Evolutionary conservation across 139 green algal genomes (phyloP), one percentile per base, ranked within the genome.

Genomic region (Chlamydomonas asymmetrica): DNA sequence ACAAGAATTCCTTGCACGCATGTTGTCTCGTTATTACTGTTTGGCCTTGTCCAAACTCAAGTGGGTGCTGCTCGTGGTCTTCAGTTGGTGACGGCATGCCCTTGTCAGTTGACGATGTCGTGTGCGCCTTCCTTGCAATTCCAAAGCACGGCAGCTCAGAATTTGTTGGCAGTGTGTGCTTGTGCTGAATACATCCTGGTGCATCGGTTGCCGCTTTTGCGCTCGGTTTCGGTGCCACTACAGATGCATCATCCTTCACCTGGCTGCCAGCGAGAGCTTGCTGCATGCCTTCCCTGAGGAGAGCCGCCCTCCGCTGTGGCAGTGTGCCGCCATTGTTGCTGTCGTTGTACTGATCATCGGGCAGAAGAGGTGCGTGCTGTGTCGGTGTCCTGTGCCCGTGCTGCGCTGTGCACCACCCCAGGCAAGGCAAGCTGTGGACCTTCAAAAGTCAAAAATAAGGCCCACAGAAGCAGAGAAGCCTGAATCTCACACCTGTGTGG

Each of bases 171-270:
- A n/a, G n/a, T n/a, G n/a, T n/a, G n/a, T n/a, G n/a, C n/a, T n/a
- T n/a, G n/a, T n/a, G n/a, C n/a, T n/a, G n/a, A n/a, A n/a, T n/a
- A n/a, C n/a, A n/a, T n/a, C n/a, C n/a, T n/a, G n/a, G n/a, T n/a
- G n/a, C n/a, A n/a, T n/a, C n/a, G n/a, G n/a, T n/a, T n/a, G n/a
- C n/a, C n/a, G n/a, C n/a, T n/a, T n/a, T n/a, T n/a, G n/a, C n/a
- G n/a, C n/a, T n/a, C n/a, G n/a, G n/a, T n/a, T n/a, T n/a, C n/a
- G n/a, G n/a, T n/a, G n/a, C n/a, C n/a, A n/a, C n/a, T n/a, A n/a
- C n/a, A n/a, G n/a, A n/a, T n/a, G n/a, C 50, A 76, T 91, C 41
- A 88, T 91, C 67, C 68, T 91, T 43, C 85, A 91, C 68, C 75
- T 91, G 48, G 85, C 85, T 2, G 85, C 82, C 20, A 81, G 80